Evolutionary conservation across 768 basidiomycete species (phyloP), one percentile per base, ranked within the genome.

Genomic region (Porpolomopsis calyptriformis): DNA sequence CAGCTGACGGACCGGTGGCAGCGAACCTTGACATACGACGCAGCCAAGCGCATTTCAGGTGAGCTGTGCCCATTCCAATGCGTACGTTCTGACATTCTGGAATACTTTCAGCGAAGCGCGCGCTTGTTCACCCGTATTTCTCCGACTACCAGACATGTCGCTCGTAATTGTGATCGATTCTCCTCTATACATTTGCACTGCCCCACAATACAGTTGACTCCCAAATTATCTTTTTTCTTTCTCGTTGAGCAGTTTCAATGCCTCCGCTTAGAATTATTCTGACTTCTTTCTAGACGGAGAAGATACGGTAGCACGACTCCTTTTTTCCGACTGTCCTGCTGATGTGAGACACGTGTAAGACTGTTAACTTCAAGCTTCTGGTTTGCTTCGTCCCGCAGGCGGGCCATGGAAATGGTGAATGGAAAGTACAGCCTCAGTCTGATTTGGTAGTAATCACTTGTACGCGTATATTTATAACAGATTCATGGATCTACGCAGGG

Each of bases 31-130:
- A 79, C 80, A 4, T 97, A 92, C 60, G 91, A 97, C 62, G 85
- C 88, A 0, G 80, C 90, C 20, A 85, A 85, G 58, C 83, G 92
- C 37, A 91, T 97, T 59, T 96, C 92, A 41, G 90, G 90, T 88
- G 58, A 52, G 78, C 59, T 11, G 22, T 23, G 29, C n/a, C 23
- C 24, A 42, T 33, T n/a, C 39, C 4, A 26, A 26, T 37, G 24
- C 7, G 20, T 22, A 18, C 33, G 19, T 25, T 25, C n/a, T 37
- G 23, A 22, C 36, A 50, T 3, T 63, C 76, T 4, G 52, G 62
- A 24, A 72, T 76, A 26, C 68, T 71, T 8, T 77, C 69, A 81
- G 79, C 73, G 60, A 85, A 77, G 59, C 72, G 73, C 24, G 72
- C 74, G 4, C 63, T 77, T 36, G 44, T 59, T 35, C 75, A 77